Conservation (phyloP, 257 asterid genomes). For the Fraxinus quadrangulata region DNA sequence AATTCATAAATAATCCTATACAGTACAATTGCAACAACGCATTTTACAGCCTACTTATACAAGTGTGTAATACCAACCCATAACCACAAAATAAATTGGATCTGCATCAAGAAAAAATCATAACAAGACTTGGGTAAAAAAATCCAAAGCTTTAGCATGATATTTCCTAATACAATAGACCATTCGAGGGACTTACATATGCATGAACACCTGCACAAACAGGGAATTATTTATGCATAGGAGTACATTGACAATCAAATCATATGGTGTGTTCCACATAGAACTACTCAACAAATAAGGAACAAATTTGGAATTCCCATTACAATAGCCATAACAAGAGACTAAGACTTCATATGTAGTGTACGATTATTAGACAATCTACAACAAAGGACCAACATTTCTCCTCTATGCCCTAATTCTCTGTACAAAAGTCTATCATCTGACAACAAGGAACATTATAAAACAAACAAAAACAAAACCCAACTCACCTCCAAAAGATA, state of each 20-base stretch:
- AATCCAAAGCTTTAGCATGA: conserved; percentile 8
- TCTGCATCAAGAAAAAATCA: neutral
- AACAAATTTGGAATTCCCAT: conserved; percentile 21
- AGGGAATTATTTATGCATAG: neutral
- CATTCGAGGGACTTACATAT: conserved; percentile 1
- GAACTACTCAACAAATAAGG: conserved; percentile 6
- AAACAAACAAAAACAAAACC: conserved; percentile 10
- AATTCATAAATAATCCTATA: conserved; percentile 8
- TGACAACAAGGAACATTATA: conserved; percentile 20
- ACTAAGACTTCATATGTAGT: conserved; percentile 15
- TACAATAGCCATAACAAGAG: conserved; percentile 23
- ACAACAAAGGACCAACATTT: conserved; percentile 40
- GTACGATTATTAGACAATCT: conserved; percentile 37
- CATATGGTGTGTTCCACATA: conserved; percentile 4
- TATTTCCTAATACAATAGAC: neutral
- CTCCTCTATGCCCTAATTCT: conserved; percentile 35
- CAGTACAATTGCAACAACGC: neutral
- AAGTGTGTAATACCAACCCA: neutral
- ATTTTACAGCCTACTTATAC: conserved; percentile 3
- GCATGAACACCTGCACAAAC: neutral
- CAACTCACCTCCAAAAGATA: conserved; percentile 39
- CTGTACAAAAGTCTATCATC: conserved; percentile 47
- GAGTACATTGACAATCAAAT: neutral
- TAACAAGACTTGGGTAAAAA: neutral
- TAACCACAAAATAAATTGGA: neutral